Evolutionary conservation across 768 basidiomycete genomes (phyloP).

Genomic region (Suillus lakei): DNA sequence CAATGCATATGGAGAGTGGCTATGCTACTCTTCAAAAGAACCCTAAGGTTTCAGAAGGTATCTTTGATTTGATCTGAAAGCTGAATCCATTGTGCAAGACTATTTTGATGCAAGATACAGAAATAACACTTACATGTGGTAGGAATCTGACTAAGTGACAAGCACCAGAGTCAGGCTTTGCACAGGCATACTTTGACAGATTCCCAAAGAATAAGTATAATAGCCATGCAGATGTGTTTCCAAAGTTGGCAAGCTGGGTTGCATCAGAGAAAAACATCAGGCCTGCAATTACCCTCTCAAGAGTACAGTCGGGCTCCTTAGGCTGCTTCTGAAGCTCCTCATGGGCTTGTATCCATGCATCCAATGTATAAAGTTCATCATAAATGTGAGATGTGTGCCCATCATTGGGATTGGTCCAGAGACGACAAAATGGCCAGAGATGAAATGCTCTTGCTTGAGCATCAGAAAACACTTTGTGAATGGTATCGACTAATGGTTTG

Average conservation of each 20-base stretch:
- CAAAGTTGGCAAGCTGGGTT: slow-evolving; percentile 2
- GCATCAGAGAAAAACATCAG: slow-evolving; percentile 16
- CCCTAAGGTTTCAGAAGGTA: not conserved
- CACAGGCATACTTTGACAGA: slow-evolving; percentile 21
- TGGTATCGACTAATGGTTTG: slow-evolving; percentile 16
- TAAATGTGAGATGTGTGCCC: slow-evolving; percentile 14
- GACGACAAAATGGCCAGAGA: slow-evolving; percentile 26
- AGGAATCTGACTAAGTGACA: slow-evolving; percentile 21
- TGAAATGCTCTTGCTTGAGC: slow-evolving; percentile 18
- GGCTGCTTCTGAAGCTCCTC: slow-evolving; percentile 20
- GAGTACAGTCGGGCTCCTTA: slow-evolving; percentile 13
- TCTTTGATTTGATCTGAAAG: not conserved
- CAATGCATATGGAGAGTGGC: slow-evolving; percentile 11
- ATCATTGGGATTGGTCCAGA: slow-evolving; percentile 10
- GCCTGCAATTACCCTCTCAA: slow-evolving; percentile 14
- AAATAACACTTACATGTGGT: slow-evolving; percentile 8
- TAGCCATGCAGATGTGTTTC: slow-evolving; percentile 18
- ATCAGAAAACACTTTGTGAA: slow-evolving; percentile 14
- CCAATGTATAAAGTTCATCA: slow-evolving; percentile 25
- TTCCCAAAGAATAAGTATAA: slow-evolving; percentile 23
- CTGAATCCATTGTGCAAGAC: not conserved
- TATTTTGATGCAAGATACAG: not conserved
- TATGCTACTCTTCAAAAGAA: not conserved
- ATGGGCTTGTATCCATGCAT: slow-evolving; percentile 21
- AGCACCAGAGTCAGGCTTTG: slow-evolving; percentile 11